Evolutionary conservation across 768 basidiomycete species (phyloP).

Genomic region (Russula compacta): DNA sequence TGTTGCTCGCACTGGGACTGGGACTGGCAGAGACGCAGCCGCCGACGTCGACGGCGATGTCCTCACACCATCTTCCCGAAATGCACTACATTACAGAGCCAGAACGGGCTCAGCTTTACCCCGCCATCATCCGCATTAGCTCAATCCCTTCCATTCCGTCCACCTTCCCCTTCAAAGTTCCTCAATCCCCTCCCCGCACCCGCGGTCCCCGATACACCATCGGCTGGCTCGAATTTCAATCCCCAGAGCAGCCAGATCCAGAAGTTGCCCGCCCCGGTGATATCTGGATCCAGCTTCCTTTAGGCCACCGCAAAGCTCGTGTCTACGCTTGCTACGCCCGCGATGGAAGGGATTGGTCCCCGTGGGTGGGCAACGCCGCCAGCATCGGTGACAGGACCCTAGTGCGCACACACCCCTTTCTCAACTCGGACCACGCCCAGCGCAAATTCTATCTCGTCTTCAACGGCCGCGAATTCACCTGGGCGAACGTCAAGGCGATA

Average conservation of each 20-base stretch:
- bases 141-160: slow-evolving; percentile 9
- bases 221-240: slow-evolving; percentile 14
- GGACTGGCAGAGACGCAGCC: too few relatives aligned
- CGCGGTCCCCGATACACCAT: slow-evolving; percentile 12
- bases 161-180: slow-evolving; percentile 10
- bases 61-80: background rate
- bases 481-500: slow-evolving; percentile 10
- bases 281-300: slow-evolving; percentile 14
- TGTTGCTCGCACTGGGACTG: too few relatives aligned
- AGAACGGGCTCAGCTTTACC: slow-evolving; percentile 5
- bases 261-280: slow-evolving; percentile 14
- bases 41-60: too few relatives aligned
- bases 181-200: background rate
- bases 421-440: slow-evolving; percentile 12
- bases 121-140: background rate
- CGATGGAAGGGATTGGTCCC: slow-evolving; percentile 10
- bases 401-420: slow-evolving; percentile 7
- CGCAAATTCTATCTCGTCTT: slow-evolving; percentile 13
- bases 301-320: slow-evolving; percentile 14
- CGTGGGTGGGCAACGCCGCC: slow-evolving; percentile 7
- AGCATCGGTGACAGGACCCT: background rate
- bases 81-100: slow-evolving; percentile 15
- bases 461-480: slow-evolving; percentile 5
- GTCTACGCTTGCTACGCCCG: slow-evolving; percentile 10
- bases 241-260: slow-evolving; percentile 11